Base-by-base conservation (phyloP, 345 rosid species). In the Populus nigra region DNA sequence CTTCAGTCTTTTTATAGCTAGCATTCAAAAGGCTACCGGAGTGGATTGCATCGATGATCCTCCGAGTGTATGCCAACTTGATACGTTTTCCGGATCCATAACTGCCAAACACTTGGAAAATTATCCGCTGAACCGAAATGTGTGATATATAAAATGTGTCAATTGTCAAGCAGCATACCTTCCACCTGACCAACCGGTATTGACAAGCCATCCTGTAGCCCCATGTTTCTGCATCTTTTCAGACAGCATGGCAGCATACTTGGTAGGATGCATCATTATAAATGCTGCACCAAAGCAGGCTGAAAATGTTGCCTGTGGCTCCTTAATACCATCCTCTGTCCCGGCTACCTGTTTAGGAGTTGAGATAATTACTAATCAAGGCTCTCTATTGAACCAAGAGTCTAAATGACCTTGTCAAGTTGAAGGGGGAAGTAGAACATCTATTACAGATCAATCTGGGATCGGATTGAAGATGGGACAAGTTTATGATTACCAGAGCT, bases 201-300 rank as follows among this genome's bases (percentile, higher is more conserved):
- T 96, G 70, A 96, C 94, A 0, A 96, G 98, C 98, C 99, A 96
- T 17, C 92, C 97, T 1, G 98, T 92, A 25, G 98, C 94, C n/a
- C 99, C 99, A 74, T 93, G 96, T 77, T 87, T 84, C 87, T 90
- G 86, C 98, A 96, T 96, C 86, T 96, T 96, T 81, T 96, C 96
- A 16, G 98, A 92, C 71, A 93, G 86, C 99, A 96, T 93, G 73
- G 96, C 94, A 5, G 98, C 99, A 73, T 96, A 93, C 87, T 88
- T 96, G n/a, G 99, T 96, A 0, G 99, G 99, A 75, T 92, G 99
- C 87, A 96, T 27, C 98, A 96, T 96, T 73, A 93, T 92, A 80
- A 96, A 96, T 69, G 99, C 98, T 45, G 98, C 98, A 50, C 99
- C 99, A 29, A 96, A 96, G 83, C 99, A 96, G 61, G 99, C 97